phyloP scores from a whole-genome alignment of 2,329 filamentous ascomycete genomes.

The Fusarium palustre region DNA sequence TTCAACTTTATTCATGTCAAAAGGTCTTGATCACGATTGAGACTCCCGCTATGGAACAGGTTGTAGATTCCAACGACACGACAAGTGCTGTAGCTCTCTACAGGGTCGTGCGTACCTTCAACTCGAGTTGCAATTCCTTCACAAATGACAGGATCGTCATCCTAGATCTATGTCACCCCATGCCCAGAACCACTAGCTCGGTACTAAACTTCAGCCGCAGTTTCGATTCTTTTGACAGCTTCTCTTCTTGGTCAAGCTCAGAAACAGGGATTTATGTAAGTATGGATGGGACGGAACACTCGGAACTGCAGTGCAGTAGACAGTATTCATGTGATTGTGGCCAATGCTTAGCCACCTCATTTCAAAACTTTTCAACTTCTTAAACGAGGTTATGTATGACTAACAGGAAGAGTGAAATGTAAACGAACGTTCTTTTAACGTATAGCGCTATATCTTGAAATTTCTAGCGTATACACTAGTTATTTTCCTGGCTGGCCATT shows the following conservation, averaged over 20 bases:
- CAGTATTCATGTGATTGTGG: not conserved
- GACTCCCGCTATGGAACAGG: not conserved
- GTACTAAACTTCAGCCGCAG: constrained; percentile 3
- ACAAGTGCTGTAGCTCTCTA: too few relatives aligned
- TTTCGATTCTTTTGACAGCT: not conserved
- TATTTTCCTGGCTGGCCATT: not conserved
- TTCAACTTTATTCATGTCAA: too few relatives aligned
- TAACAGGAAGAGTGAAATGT: not conserved
- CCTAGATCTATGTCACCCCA: not conserved
- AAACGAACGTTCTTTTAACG: not conserved
- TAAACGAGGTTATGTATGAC: not conserved
- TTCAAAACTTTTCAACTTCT: not conserved
- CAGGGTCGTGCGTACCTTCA: not conserved
- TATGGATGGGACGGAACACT: not conserved
- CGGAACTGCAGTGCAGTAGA: not conserved
- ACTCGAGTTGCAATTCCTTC: not conserved
- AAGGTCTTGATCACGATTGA: too few relatives aligned
- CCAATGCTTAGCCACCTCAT: not conserved
- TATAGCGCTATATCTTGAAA: not conserved
- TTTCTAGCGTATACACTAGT: not conserved
- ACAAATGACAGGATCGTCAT: not conserved
- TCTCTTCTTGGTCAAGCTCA: constrained; percentile 10
- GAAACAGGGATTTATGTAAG: not conserved
- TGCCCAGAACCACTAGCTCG: not conserved
- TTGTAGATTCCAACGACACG: not conserved